A percentile compares a stretch with the other conserved stretches of the same genome.
Evolutionary conservation across 306 rosid genomes (phyloP).

Genomic region (Inga oerstediana): DNA sequence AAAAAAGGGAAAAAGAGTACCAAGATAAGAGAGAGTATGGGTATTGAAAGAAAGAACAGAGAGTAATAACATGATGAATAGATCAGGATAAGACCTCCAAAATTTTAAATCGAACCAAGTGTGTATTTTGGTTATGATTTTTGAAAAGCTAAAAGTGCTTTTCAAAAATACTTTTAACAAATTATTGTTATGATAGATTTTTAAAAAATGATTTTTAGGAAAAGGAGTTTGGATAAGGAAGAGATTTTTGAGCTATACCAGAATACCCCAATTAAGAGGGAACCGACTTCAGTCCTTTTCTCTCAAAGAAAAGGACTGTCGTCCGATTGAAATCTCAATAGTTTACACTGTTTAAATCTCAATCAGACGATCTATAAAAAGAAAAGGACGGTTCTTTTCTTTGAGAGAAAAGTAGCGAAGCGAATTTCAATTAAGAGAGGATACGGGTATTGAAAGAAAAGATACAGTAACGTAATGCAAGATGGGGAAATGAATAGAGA

Average conservation of each 20-base stretch:
- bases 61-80: background rate
- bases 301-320: no score
- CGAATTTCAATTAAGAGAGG: no score
- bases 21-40: background rate
- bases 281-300: no score
- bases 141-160: background rate
- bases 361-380: no score
- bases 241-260: background rate
- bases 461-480: background rate
- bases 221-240: no score
- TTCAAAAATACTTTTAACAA: no score
- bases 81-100: background rate
- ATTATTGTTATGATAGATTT: no score
- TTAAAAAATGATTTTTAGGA: no score
- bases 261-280: background rate
- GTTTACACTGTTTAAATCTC: no score
- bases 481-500: background rate
- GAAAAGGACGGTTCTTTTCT: no score
- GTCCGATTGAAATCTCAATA: no score
- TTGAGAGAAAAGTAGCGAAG: no score
- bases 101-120: background rate
- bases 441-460: background rate
- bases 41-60: background rate
- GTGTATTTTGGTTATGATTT: background rate
- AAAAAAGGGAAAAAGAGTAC: conserved; percentile 9